Conservation (phyloP, 208 protist species). For the Leishmania braziliensis region DNA sequence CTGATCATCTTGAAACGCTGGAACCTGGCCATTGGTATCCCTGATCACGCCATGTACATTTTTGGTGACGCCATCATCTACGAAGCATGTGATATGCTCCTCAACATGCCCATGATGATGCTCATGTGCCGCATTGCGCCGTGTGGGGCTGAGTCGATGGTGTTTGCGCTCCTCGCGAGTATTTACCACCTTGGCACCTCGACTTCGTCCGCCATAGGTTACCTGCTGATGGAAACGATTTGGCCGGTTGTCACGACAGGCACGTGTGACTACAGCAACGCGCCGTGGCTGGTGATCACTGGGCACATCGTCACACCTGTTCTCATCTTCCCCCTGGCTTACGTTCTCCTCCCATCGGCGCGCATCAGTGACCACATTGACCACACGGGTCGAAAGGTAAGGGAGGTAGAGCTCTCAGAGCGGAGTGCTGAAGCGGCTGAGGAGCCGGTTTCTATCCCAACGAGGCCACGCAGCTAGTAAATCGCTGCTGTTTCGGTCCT, state of each 20-base stretch:
- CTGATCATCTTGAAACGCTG: conserved; percentile 75
- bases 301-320: conserved; percentile 19
- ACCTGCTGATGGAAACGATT: conserved; percentile 55
- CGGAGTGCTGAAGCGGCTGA: not conserved
- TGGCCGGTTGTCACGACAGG: conserved; percentile 44
- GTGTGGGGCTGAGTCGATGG: conserved; percentile 79
- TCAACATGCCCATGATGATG: conserved; percentile 76
- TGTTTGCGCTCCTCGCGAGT: conserved; percentile 75
- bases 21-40: conserved; percentile 58
- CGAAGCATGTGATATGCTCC: conserved; percentile 58
- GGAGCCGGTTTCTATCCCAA: not conserved
- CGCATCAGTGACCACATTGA: conserved; percentile 64
- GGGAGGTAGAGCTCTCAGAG: conserved; percentile 5
- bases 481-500: not conserved
- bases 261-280: conserved; percentile 65
- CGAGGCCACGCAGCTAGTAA: not conserved
- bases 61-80: conserved; percentile 71
- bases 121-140: conserved; percentile 84
- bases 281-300: conserved; percentile 27
- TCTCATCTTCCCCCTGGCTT: conserved; percentile 42
- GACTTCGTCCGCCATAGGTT: conserved; percentile 44
- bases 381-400: conserved; percentile 41
- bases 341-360: conserved; percentile 60
- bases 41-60: conserved; percentile 73
- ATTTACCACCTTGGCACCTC: conserved; percentile 65